phyloP scores from a whole-genome alignment of 768 basidiomycete genomes.

The Boletus rubescentipes region DNA sequence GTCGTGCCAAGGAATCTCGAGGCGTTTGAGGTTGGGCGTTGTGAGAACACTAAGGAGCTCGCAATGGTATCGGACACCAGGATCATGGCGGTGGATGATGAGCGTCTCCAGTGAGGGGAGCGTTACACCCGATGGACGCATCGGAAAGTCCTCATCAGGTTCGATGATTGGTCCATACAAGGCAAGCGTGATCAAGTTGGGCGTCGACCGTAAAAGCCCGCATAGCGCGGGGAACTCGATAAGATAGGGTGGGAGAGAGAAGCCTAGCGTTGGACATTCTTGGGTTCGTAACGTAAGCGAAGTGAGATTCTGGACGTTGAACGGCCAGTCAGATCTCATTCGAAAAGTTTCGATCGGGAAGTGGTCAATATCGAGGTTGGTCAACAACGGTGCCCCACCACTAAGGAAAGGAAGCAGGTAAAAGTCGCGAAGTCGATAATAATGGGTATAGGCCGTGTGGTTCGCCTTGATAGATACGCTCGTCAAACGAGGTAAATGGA shows the following conservation, averaged over 20 bases:
- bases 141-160: conserved; percentile 7
- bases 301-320: conserved; percentile 5
- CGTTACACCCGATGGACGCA: not conserved
- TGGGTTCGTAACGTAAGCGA: conserved; percentile 16
- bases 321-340: conserved; percentile 1
- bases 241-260: conserved; percentile 15
- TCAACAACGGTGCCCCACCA: conserved; percentile 7
- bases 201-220: conserved; percentile 10
- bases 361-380: conserved; percentile 16
- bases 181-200: conserved; percentile 7
- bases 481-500: conserved; percentile 5
- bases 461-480: conserved; percentile 15
- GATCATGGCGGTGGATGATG: conserved; percentile 16
- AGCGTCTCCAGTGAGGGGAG: conserved; percentile 13
- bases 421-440: conserved; percentile 4
- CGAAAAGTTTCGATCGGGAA: conserved; percentile 13
- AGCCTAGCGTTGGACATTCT: conserved; percentile 4
- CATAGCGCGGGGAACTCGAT: conserved; percentile 15
- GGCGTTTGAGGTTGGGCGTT: conserved; percentile 7
- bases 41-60: conserved; percentile 11
- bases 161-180: conserved; percentile 18
- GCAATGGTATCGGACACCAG: conserved; percentile 15
- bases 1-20: conserved; percentile 21
- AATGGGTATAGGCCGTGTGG: not conserved
- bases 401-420: conserved; percentile 12